Conservation (phyloP, 176 grass and related monocot species). For the Cenchrus americanus region DNA sequence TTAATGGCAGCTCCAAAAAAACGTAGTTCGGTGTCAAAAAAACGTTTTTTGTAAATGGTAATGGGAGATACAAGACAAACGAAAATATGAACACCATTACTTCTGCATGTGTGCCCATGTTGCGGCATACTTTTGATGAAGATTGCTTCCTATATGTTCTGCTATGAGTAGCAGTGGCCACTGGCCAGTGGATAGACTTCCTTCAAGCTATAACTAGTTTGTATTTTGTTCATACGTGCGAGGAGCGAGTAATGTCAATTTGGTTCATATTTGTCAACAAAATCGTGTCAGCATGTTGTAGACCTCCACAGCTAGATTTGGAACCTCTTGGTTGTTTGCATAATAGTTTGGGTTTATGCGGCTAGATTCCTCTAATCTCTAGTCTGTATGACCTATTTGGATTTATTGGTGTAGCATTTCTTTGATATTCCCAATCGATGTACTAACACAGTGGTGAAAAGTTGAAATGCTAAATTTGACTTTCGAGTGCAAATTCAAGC, state of each 20-base stretch:
- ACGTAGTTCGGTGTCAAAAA: no score
- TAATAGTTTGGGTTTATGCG: background rate
- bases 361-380: background rate
- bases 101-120: background rate
- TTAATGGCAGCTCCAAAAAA: no score
- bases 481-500: slow-evolving; percentile 13
- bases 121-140: background rate
- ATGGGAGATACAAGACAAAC: background rate
- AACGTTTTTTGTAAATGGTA: background rate
- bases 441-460: slow-evolving; percentile 2
- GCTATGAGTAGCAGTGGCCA: background rate
- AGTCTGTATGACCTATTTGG: background rate
- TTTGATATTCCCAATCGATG: background rate
- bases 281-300: background rate
- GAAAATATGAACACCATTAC: background rate
- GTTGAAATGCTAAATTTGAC: background rate
- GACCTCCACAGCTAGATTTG: background rate
- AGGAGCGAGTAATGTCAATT: background rate
- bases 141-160: background rate
- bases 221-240: background rate
- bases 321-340: background rate
- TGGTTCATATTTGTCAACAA: background rate
- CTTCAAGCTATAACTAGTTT: background rate
- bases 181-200: background rate
- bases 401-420: background rate